Conservation (phyloP, 2,329 filamentous ascomycete species). For the Chrysoporthe deuterocubensis region DNA sequence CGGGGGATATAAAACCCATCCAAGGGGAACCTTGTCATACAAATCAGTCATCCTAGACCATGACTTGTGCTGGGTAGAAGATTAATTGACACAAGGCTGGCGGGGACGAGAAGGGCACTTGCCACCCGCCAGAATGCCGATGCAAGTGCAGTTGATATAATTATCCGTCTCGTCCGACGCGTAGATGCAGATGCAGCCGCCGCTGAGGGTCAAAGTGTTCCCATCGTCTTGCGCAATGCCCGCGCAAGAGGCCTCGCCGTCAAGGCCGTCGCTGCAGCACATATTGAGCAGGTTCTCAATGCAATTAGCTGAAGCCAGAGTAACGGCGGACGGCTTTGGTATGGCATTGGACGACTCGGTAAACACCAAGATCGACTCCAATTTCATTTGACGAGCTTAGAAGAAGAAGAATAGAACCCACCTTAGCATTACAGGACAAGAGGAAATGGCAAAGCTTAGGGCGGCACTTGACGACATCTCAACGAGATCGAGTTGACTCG, state of each 20-base stretch:
- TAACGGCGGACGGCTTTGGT: not conserved
- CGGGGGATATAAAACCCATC: not conserved
- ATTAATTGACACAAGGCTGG: not conserved
- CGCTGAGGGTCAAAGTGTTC: not conserved
- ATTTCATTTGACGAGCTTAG: not conserved
- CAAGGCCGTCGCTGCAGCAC: not conserved
- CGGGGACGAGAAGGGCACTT: not conserved
- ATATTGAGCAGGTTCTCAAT: slow-evolving; percentile 1
- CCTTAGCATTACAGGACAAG: too few species aligned
- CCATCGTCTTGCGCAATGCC: slow-evolving; percentile 1
- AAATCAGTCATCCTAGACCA: too few species aligned
- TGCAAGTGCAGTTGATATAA: not conserved
- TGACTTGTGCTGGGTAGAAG: not conserved
- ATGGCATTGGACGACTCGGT: too few species aligned
- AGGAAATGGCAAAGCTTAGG: too few species aligned
- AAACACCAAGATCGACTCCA: not conserved
- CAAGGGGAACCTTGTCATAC: not conserved
- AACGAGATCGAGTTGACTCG: not conserved
- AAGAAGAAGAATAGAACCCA: too few species aligned
- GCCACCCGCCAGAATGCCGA: not conserved
- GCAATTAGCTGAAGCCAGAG: not conserved
- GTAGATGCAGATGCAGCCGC: not conserved
- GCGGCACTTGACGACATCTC: not conserved
- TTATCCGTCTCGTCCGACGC: not conserved
- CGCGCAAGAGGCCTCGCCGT: not conserved